These are phyloP conservation scores for Antitrichia curtipendula DNA, from an alignment of 225 moss, liverwort and hornwort genomes.

Conservation along the genomic window DNA sequence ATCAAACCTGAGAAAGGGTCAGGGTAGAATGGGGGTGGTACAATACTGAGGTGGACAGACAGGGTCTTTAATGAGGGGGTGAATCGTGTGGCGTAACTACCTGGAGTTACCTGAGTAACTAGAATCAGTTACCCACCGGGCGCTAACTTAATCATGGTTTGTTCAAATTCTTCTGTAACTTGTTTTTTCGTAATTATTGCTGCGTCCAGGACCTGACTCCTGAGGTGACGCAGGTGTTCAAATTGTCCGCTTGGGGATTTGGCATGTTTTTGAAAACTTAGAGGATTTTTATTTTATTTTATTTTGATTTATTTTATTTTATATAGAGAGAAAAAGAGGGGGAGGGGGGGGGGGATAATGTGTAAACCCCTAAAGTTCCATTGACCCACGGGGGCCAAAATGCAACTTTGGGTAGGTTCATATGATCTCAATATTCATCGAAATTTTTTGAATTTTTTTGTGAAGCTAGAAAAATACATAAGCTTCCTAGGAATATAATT, in stretches of 20 bases:
- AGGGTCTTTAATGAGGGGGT: not conserved
- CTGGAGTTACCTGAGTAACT: slow-evolving; percentile 2
- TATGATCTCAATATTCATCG: too few species aligned
- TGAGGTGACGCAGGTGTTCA: not conserved
- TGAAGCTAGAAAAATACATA: too few species aligned
- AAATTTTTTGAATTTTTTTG: too few species aligned
- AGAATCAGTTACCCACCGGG: not conserved
- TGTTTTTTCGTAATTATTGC: not conserved
- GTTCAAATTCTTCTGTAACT: not conserved
- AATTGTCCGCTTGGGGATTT: not conserved
- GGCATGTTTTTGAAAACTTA: not conserved
- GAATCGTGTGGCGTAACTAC: not conserved
- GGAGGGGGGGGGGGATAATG: too few species aligned
- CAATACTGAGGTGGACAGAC: not conserved
- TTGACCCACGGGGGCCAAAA: too few species aligned
- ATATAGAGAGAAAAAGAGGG: too few species aligned
- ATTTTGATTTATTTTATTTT: not conserved
- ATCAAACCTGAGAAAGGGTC: not conserved
- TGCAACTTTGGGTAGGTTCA: too few species aligned
- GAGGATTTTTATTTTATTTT: not conserved
- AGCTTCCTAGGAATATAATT: too few species aligned
- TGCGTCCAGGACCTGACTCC: not conserved
- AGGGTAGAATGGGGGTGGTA: not conserved
- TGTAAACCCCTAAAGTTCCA: too few species aligned
- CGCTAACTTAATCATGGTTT: not conserved